Evolutionary conservation across 306 rosid genomes (phyloP), one percentile per base, ranked within the genome.

Genomic region (Cucurbita moschata): DNA sequence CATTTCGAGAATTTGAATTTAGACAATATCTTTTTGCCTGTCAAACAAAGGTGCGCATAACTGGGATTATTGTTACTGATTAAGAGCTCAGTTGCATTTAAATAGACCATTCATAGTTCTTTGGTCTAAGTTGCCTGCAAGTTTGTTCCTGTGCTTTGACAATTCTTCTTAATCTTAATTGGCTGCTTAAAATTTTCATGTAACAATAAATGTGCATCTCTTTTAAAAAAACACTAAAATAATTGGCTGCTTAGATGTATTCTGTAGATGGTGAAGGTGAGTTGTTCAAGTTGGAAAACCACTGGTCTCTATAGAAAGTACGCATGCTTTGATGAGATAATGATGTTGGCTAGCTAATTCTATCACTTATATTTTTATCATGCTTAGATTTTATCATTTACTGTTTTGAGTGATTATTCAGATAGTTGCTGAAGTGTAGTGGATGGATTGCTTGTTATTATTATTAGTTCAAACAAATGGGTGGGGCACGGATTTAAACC

Each of bases 1-100:
- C 96, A 7, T 91, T 95, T 79, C 81, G 99, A 87, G 99, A 95
- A 82, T 95, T 95, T 81, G 99, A 95, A 77, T 91, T 95, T 84
- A 80, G 96, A 83, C 99, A 95, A 79, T 95, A 95, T 88, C 88
- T 95, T 30, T 91, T 95, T 82, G 83, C 97, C 79, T 89, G 97
- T 78, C 97, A 88, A 81, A 78, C 97, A 77, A 91, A 89, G 99
- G 99, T 95, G 77, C 71, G 83, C 51, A 69, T 62, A 19, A 80
- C 84, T 51, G 52, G 55, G 65, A 79, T 81, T 59, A 61, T 38
- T 15, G 53, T 58, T 58, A 26, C 65, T 12, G 50, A 26, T 56
- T 39, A 62, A 58, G 57, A 15, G 16, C 44, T 35, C 57, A 23
- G 57, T 23, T 7, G 54, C 54, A 10, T 66, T 66, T 44, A 23